Base-by-base conservation (phyloP, 495 filamentous ascomycete genomes). In the Margaritispora aquatica region DNA sequence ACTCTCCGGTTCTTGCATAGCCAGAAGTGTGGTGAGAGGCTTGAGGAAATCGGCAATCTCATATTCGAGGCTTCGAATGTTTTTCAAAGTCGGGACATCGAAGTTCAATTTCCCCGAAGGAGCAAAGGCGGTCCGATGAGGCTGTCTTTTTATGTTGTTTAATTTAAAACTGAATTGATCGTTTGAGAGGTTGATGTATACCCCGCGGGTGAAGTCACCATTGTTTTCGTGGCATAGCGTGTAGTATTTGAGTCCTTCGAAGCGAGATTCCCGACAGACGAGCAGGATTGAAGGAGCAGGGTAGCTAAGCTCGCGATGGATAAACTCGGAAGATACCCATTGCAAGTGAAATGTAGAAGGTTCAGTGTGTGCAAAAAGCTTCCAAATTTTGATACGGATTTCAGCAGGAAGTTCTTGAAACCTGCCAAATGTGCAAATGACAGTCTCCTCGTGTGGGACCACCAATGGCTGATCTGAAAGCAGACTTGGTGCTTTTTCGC, bases 361-460 rank as follows among this genome's bases (percentile, higher is more conserved):
- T n/a, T 49, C 17, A 27, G 27, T 19, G 22, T 55, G 50, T 36
- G 58, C 51, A 9, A 41, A 51, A n/a, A 60, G 51, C 2, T 15
- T 1, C 58, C 58, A 60, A 22, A 60, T 41, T 20, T 27, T 29
- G 51, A 38, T 21, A 19, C 58, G 58, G 19, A 60, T 22, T 26
- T 60, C 58, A 2, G 27, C 5, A 15, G 58, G 58, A 8, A 60
- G 58, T 2, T 24, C 22, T 21, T 24, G 20, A 29, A 55, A 55
- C n/a, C n/a, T 8, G 19, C 41, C 2, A 24, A 60, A 55, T 15
- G 3, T n/a, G 19, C 3, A 17, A 44, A 17, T 17, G 11, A 17
- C 38, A 10, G 19, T n/a, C 15, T 10, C 8, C 7, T 9, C 15
- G 11, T 9, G 11, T 2, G 38, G 38, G n/a, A n/a, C n/a, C n/a